Evolutionary conservation across 768 basidiomycete genomes (phyloP), one percentile per base, ranked within the genome.

Genomic region (Collybia sp.): DNA sequence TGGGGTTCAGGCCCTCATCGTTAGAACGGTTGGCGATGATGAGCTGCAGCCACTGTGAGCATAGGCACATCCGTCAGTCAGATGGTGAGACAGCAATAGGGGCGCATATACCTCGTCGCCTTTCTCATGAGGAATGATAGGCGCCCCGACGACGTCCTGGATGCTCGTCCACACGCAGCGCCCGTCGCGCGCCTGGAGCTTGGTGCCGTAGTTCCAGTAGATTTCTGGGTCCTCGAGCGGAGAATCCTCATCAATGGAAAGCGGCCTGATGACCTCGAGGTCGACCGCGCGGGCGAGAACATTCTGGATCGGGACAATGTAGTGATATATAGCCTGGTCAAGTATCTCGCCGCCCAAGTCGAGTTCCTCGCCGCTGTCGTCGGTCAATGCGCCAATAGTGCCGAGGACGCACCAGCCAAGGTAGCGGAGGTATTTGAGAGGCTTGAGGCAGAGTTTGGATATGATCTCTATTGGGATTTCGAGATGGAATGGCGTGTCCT

Each of bases 351-450:
- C 35, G 15, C 50, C 39, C 38, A 45, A 40, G 1, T 51, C 30
- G 18, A 41, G 37, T 30, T 31, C 16, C 11, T 41, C 32, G 34
- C 46, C 17, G 15, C 30, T 17, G 30, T 32, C 45, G 46, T 54
- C 41, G 17, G 30, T 33, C 34, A 49, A 44, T 31, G 35, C 17
- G 30, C 57, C 53, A 12, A 38, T 45, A 12, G 45, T 40, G 5
- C 56, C 56, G 4, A 57, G 52, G 31, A 57, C 43, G 44, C 52
- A 57, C 52, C 57, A 58, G 16, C 47, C 57, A 42, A 58, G 47
- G 33, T 44, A 58, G 12, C 20, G 31, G 25, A 58, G 57, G 45
- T 49, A 58, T 44, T 58, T 58, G 25, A 12, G 12, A 20, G 46
- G 56, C 16, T 37, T 17, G 8, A 46, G 30, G 41, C 41, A 54